Evolutionary conservation across 2,329 filamentous ascomycete genomes (phyloP).

Genomic region (Penicillium sp.): DNA sequence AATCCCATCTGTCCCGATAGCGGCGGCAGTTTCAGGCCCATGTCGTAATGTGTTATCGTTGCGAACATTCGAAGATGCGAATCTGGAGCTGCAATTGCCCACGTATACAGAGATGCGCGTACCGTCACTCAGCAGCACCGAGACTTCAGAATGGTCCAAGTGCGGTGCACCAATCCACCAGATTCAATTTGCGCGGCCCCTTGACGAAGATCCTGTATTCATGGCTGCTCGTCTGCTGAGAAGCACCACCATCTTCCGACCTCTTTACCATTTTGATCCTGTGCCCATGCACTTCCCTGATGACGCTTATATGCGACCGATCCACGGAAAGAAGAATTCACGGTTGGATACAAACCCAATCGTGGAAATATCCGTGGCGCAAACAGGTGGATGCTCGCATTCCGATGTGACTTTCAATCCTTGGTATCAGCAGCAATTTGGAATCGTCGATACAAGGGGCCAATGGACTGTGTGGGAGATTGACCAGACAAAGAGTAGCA

Average conservation of each 20-base stretch:
- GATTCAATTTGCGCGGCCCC: constrained; percentile 52
- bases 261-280: constrained; percentile 36
- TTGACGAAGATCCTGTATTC: constrained; percentile 45
- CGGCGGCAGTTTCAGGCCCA: constrained; percentile 44
- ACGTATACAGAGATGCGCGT: constrained; percentile 34
- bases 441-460: constrained; percentile 55
- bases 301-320: constrained; percentile 11
- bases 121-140: constrained; percentile 44
- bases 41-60: constrained; percentile 53
- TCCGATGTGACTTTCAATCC: constrained; percentile 62
- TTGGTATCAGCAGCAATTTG: constrained; percentile 59
- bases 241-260: constrained; percentile 53
- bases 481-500: constrained; percentile 33
- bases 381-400: constrained; percentile 52
- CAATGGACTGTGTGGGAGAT: constrained; percentile 57
- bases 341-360: constrained; percentile 52
- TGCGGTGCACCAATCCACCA: constrained; percentile 56
- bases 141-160: constrained; percentile 52
- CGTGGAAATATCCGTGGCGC: constrained; percentile 43
- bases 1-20: constrained; percentile 37
- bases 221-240: constrained; percentile 54
- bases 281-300: constrained; percentile 23
- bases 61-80: constrained; percentile 35
- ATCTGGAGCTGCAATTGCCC: constrained; percentile 20
- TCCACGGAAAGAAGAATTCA: constrained; percentile 34